Percentiles rank a stretch among this genome's conserved stretches.
Evolutionary conservation across 2,329 filamentous ascomycete genomes (phyloP).

Genomic region (Ploettnerulaceae sp.): DNA sequence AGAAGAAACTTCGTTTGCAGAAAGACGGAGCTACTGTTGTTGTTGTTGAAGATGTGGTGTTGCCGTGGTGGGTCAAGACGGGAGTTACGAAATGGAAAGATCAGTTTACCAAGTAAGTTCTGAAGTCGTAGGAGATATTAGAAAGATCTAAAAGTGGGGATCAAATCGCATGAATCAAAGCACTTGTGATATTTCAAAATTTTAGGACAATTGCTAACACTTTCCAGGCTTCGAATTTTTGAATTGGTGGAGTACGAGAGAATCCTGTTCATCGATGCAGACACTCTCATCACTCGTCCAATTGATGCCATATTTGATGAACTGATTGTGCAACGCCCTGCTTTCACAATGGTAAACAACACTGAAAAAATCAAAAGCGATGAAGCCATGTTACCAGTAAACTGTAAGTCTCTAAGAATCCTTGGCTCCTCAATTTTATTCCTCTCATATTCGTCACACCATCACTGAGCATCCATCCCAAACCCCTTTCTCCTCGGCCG

Average conservation of each 20-base stretch:
- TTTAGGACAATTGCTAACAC: background rate
- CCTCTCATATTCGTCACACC: too few relatives aligned
- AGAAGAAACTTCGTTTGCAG: conserved; percentile 34
- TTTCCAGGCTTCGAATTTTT: conserved; percentile 38
- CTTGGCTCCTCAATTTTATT: too few relatives aligned
- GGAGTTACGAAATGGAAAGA: conserved; percentile 39
- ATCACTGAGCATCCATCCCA: background rate
- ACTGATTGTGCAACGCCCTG: conserved; percentile 17
- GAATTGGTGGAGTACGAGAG: conserved; percentile 39
- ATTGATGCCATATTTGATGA: conserved; percentile 39
- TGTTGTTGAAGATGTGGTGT: conserved; percentile 34
- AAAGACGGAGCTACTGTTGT: conserved; percentile 39
- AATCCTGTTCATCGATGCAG: conserved; percentile 42
- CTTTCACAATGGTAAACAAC: conserved; percentile 19
- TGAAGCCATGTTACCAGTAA: background rate
- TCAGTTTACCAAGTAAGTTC: conserved; percentile 33
- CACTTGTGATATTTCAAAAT: background rate
- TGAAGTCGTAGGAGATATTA: background rate
- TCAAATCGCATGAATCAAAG: too few relatives aligned
- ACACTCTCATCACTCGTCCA: conserved; percentile 36
- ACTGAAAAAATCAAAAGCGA: background rate
- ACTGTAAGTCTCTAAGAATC: too few relatives aligned
- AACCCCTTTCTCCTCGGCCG: too few relatives aligned
- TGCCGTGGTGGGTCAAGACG: conserved; percentile 36
- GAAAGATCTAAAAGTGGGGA: too few relatives aligned